Conservation (phyloP, 2,329 filamentous ascomycete species). For the Monosporascus sp. region DNA sequence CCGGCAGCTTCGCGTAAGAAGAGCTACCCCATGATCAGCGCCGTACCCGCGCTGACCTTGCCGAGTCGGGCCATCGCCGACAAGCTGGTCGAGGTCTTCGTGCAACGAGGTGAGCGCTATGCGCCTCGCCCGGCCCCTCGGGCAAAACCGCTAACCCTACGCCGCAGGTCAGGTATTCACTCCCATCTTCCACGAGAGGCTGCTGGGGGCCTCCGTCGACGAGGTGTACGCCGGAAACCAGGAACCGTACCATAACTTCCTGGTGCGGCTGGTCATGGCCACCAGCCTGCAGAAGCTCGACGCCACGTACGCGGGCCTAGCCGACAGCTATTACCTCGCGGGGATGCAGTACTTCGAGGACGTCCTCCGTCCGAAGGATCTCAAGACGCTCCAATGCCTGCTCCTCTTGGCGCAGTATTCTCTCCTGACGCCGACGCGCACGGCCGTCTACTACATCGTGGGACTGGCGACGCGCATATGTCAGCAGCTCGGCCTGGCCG, state of each 20-base stretch:
- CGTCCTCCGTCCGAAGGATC: slow-evolving; percentile 79
- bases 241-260: slow-evolving; percentile 82
- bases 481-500: slow-evolving; percentile 80
- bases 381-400: slow-evolving; percentile 86
- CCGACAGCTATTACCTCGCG: slow-evolving; percentile 90
- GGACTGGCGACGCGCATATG: slow-evolving; percentile 83
- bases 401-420: slow-evolving; percentile 87
- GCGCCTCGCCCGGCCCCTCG: background rate
- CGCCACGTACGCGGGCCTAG: slow-evolving; percentile 82
- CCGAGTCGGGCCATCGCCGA: slow-evolving; percentile 71
- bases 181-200: slow-evolving; percentile 79
- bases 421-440: slow-evolving; percentile 82
- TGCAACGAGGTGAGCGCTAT: slow-evolving; percentile 62
- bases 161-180: slow-evolving; percentile 75
- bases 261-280: slow-evolving; percentile 85
- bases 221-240: slow-evolving; percentile 71
- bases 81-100: slow-evolving; percentile 77
- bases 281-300: slow-evolving; percentile 93
- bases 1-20: slow-evolving; percentile 62
- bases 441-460: slow-evolving; percentile 88
- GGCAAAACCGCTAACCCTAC: slow-evolving; percentile 14
- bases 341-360: slow-evolving; percentile 80
- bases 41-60: slow-evolving; percentile 69
- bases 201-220: slow-evolving; percentile 70
- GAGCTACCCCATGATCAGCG: slow-evolving; percentile 86